Percentiles rank a stretch among this genome's conserved stretches.
phyloP scores from a whole-genome alignment of 1,139 yeast genomes.

The Kluyveromyces sp. region DNA sequence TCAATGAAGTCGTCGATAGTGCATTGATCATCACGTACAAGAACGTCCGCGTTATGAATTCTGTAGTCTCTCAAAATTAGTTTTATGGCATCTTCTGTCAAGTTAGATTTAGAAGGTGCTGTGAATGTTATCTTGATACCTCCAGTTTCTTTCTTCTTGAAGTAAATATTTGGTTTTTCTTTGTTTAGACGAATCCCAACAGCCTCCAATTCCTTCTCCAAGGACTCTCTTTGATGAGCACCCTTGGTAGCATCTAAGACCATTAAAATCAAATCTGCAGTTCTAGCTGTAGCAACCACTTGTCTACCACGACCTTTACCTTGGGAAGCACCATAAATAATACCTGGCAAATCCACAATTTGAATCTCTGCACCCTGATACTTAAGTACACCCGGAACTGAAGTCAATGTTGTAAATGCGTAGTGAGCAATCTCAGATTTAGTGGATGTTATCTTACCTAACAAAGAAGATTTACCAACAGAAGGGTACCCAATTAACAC shows the following conservation, averaged over 20 bases:
- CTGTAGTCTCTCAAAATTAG: constrained; percentile 79
- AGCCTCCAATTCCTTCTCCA: constrained; percentile 84
- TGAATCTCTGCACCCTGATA: constrained; percentile 96
- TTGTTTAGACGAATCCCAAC: constrained; percentile 89
- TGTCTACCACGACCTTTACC: constrained; percentile 98
- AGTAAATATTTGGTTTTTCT: constrained; percentile 69
- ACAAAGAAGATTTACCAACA: constrained; percentile 89
- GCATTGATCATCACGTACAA: constrained; percentile 79
- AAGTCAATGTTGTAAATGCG: constrained; percentile 91
- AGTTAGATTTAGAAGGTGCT: constrained; percentile 63
- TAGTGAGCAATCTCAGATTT: constrained; percentile 92
- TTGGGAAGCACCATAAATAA: constrained; percentile 91
- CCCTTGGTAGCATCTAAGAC: constrained; percentile 94
- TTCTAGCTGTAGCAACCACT: constrained; percentile 91
- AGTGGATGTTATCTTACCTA: constrained; percentile 82
- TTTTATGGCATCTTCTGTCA: constrained; percentile 73
- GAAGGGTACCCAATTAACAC: constrained; percentile 96
- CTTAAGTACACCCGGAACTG: constrained; percentile 91
- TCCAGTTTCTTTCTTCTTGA: constrained; percentile 78
- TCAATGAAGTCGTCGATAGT: constrained; percentile 94
- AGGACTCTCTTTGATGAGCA: constrained; percentile 73
- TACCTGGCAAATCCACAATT: constrained; percentile 93
- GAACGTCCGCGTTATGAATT: constrained; percentile 87
- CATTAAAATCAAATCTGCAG: constrained; percentile 89
- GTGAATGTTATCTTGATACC: constrained; percentile 81